Evolutionary conservation across 257 asterid genomes (phyloP).

Genomic region (Schizonepeta tenuifolia): DNA sequence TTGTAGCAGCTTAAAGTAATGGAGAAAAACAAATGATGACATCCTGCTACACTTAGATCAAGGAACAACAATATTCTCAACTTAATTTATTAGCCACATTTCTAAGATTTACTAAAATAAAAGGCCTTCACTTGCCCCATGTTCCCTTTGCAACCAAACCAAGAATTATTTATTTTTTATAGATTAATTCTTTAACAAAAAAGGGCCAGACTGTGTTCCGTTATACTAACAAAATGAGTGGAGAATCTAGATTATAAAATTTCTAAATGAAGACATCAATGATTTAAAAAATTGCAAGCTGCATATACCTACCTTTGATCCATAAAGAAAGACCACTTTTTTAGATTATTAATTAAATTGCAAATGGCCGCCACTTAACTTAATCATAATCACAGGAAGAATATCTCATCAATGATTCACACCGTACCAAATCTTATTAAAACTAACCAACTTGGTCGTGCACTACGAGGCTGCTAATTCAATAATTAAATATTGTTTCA

Average conservation of each 20-base stretch:
- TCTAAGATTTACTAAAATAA: not conserved
- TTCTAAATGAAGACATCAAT: not conserved
- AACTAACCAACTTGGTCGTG: constrained; percentile 3
- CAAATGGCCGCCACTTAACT: not conserved
- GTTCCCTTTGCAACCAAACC: not conserved
- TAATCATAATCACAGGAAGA: not conserved
- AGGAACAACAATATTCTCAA: not conserved
- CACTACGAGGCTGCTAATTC: constrained; percentile 16
- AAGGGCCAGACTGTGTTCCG: not conserved
- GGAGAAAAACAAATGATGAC: not conserved
- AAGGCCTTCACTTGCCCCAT: constrained; percentile 1
- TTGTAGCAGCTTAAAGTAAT: not conserved
- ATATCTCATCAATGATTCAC: constrained; percentile 23
- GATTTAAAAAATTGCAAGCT: not conserved
- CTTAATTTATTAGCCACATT: not conserved
- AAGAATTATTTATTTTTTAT: not conserved
- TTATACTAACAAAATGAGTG: not conserved
- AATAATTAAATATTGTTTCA: not conserved
- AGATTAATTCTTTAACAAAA: not conserved
- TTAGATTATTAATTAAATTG: not conserved
- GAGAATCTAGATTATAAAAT: not conserved
- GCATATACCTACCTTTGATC: not conserved
- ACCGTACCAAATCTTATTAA: not conserved
- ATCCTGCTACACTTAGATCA: not conserved
- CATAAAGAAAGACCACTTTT: not conserved